These are phyloP conservation scores for Globisporangium spinosum DNA, from an alignment of 352 stramenopile species.

Conservation along the genomic window DNA sequence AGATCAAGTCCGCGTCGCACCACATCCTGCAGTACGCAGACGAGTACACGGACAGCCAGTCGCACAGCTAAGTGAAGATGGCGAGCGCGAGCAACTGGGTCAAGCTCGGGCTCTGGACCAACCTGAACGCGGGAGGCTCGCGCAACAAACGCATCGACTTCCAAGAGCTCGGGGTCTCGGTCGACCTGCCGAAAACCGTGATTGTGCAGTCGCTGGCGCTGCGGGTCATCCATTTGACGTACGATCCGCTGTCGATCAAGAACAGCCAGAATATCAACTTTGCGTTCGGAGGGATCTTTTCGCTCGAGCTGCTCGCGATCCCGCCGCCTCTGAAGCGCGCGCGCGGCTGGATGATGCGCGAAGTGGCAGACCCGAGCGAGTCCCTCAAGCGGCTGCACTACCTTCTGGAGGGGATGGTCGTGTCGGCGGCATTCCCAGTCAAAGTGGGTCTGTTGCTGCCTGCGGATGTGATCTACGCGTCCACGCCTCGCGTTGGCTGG, in stretches of 20 bases:
- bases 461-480: constrained; percentile 43
- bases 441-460: constrained; percentile 59
- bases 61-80: constrained; percentile 65
- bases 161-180: constrained; percentile 45
- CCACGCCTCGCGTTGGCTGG: constrained; percentile 55
- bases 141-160: constrained; percentile 82
- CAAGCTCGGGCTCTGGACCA: constrained; percentile 69
- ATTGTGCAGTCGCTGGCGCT: constrained; percentile 75
- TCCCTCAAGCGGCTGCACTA: constrained; percentile 66
- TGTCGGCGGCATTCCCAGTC: constrained; percentile 58
- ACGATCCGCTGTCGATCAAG: constrained; percentile 38
- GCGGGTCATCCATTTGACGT: constrained; percentile 57
- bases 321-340: constrained; percentile 64
- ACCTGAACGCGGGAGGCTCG: constrained; percentile 66
- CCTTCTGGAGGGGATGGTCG: constrained; percentile 69
- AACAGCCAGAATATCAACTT: constrained; percentile 33
- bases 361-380: constrained; percentile 43
- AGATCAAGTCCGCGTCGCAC: constrained; percentile 58
- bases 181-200: constrained; percentile 78
- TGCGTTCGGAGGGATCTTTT: constrained; percentile 62
- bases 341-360: constrained; percentile 73
- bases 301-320: constrained; percentile 64
- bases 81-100: constrained; percentile 41
- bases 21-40: constrained; percentile 73
- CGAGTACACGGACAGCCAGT: constrained; percentile 58